Evolutionary conservation across 495 filamentous ascomycete species (phyloP), one percentile per base, ranked within the genome.

Genomic region (Aspergillus ostianus): DNA sequence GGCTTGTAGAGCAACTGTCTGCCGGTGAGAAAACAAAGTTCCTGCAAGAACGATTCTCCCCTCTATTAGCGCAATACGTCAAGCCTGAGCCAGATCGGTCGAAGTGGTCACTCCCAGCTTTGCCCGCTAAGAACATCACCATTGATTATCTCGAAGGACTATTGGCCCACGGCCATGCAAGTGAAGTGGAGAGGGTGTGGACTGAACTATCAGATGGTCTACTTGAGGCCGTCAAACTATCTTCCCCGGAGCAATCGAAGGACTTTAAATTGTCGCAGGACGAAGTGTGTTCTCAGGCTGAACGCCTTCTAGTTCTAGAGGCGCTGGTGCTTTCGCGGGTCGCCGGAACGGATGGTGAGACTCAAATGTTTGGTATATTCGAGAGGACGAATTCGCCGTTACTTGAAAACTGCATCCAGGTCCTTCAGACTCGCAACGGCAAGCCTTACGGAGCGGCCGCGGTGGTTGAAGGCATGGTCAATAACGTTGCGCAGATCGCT

Each of bases 371-470:
- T 57, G 58, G 56, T 19, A 58, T 70, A 6, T 73, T 75, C 51
- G 63, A 69, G 47, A 58, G 57, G 13, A 61, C 59, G 52, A 75
- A 67, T 48, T 51, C 68, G 10, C 59, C 58, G 4, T 74, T 89
- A 49, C 67, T 88, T 13, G 68, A 73, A 30, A 73, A 73, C 46
- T 82, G 84, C 53, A 57, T 85, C 15, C 63, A 79, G 18, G 68
- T 84, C 3, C 58, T 88, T 17, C 73, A 72, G 46, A 74, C 74
- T 26, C 78, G 89, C 51, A 90, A 92, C 61, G 91, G 90, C 48
- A 94, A 94, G 65, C 89, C 91, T 0, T 96, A 90, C 64, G 90
- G 88, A 15, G 88, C 88, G 15, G 90, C 92, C 19, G 82, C 82
- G 6, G 78, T 85, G 4, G 66, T 94, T 4, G 78, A 84, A 59